Percentiles rank a stretch among this genome's conserved stretches.
Conservation (phyloP, 805 yeast genomes). For the Naumovozyma dairenensis region DNA sequence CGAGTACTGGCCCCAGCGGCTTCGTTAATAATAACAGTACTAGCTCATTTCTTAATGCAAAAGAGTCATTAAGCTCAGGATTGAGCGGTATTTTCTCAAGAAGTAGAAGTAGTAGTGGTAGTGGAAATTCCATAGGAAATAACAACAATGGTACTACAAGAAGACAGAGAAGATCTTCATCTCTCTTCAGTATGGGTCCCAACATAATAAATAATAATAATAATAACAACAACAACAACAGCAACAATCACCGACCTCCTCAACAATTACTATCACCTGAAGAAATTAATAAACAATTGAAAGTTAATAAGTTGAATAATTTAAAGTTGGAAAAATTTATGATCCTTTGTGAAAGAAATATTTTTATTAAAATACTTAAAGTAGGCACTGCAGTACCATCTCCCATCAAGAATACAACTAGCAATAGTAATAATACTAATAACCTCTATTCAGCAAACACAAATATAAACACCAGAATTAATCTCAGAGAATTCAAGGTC, state of each 20-base stretch:
- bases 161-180: slow-evolving; percentile 24
- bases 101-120: slow-evolving; percentile 25
- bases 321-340: slow-evolving; percentile 21
- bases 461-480: background rate
- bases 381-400: slow-evolving; percentile 26
- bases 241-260: slow-evolving; percentile 2
- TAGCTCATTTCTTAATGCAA: slow-evolving; percentile 16
- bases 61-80: slow-evolving; percentile 27
- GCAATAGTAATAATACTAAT: background rate
- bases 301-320: slow-evolving; percentile 18
- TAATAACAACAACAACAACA: slow-evolving; percentile 8
- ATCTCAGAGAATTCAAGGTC: slow-evolving; percentile 8
- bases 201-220: too few relatives aligned
- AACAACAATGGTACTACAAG: slow-evolving; percentile 11
- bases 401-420: slow-evolving; percentile 1
- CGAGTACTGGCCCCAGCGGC: slow-evolving; percentile 1
- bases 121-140: slow-evolving; percentile 6
- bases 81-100: slow-evolving; percentile 29
- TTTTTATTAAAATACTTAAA: slow-evolving; percentile 21
- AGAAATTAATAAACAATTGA: slow-evolving; percentile 22
- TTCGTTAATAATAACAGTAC: background rate
- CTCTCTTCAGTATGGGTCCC: slow-evolving; percentile 21
- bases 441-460: too few relatives aligned
- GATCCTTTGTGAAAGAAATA: slow-evolving; percentile 25
- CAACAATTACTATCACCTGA: slow-evolving; percentile 27